Conservation (phyloP, 2,329 filamentous ascomycete genomes). For the Fusarium palustre region DNA sequence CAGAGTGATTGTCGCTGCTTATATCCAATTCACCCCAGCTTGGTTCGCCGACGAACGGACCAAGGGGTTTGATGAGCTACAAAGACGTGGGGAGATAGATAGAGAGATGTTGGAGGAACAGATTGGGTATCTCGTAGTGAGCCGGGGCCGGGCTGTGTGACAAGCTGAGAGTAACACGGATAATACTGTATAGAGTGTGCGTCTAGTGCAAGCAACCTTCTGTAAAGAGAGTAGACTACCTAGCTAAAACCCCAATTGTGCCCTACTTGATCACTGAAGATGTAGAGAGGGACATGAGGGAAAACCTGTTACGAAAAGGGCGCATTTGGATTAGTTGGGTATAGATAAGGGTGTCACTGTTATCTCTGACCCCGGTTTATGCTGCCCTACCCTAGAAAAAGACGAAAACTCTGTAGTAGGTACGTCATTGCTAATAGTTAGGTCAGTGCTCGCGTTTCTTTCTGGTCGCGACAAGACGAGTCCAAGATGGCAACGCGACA, state of each 20-base stretch:
- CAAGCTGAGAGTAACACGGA: slow-evolving; percentile 1
- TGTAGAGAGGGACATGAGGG: not conserved
- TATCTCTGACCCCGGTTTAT: slow-evolving; percentile 33
- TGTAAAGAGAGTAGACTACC: slow-evolving; percentile 4
- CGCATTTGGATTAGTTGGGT: slow-evolving; percentile 25
- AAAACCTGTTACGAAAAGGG: slow-evolving; percentile 32
- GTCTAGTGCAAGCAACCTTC: not conserved
- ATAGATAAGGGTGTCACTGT: slow-evolving; percentile 36
- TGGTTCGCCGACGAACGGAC: slow-evolving; percentile 21
- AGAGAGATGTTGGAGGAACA: not conserved
- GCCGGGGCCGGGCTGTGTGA: slow-evolving; percentile 18
- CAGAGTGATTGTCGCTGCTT: slow-evolving; percentile 20
- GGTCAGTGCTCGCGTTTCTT: not conserved
- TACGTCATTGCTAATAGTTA: not conserved
- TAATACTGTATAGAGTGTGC: slow-evolving; percentile 28
- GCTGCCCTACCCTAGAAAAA: not conserved
- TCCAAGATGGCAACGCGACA: not conserved
- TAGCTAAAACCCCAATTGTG: slow-evolving; percentile 1
- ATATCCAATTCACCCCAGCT: slow-evolving; percentile 26
- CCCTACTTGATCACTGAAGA: slow-evolving; percentile 3
- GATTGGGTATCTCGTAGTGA: slow-evolving; percentile 18
- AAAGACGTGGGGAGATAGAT: not conserved
- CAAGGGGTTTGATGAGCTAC: slow-evolving; percentile 11
- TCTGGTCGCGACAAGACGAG: not conserved
- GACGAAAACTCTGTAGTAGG: not conserved